Base-by-base conservation (phyloP, 257 asterid species). In the Scutellaria galericulata region DNA sequence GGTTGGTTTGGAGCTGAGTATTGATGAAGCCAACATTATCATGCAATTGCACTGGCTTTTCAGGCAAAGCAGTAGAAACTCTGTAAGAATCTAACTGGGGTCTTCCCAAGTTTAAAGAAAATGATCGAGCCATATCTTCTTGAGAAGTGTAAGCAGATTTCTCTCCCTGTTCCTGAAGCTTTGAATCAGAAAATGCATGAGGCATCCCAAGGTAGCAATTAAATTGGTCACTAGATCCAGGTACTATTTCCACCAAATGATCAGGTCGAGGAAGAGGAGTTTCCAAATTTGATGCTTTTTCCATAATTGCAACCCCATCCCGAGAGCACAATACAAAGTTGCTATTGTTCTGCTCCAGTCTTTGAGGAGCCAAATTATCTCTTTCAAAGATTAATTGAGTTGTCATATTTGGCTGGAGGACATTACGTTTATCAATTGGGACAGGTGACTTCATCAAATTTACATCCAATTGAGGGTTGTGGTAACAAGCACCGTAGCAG, bases 181-280 rank as follows among this genome's bases (percentile, higher is more conserved):
- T 84, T 69, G 90, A 87, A 78, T 87, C 92, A 78, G 92, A 89
- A 77, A 82, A 78, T 64, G 87, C 89, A 75, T 89, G 96, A 12
- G 86, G 85, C 73, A 89, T 80, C 51, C 87, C 89, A 60, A 53
- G 83, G 75, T 55, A 68, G 61, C 80, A 58, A 68, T 68, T 80
- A 42, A 61, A n/a, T 20, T 80, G 62, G 58, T 79, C 79, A 70
- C 51, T 59, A n/a, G 80, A 79, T 46, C 68, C 79, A 31, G 82
- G 77, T 46, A 82, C 68, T 31, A 68, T 64, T 10, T 67, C 81
- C 81, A 78, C 71, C 77, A 71, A 74, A 66, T 75, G 74, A 77
- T 77, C 79, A 5, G 72, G 69, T 52, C 11, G 74, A 50, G 68
- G 59, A 56, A 66, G 69, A 74, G 77, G 78, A 64, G 77, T 77